A percentile compares a stretch with the other conserved stretches of the same genome.
These are phyloP conservation scores for Helichrysum umbraculigerum DNA, from an alignment of 129 eudicot species.

Conservation along the genomic window DNA sequence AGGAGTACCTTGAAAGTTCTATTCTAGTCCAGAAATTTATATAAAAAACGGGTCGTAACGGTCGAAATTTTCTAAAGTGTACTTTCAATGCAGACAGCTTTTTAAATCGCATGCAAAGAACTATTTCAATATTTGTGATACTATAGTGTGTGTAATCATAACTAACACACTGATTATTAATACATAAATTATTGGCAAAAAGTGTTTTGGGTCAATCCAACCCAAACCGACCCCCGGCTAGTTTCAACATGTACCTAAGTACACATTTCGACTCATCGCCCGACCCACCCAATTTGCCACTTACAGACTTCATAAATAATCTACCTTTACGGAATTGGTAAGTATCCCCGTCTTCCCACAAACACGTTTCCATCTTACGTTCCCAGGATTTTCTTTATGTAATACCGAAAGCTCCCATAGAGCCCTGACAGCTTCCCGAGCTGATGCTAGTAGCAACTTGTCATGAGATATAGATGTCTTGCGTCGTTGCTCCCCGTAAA, in stretches of 20 bases:
- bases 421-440: conserved; percentile 56
- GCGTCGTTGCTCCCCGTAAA: conserved; percentile 61
- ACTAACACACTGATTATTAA: background rate
- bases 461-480: conserved; percentile 83
- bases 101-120: no score
- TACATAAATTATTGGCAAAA: background rate
- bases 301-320: background rate
- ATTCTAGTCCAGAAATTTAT: background rate
- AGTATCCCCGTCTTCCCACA: conserved; percentile 72
- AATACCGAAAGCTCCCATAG: conserved; percentile 43
- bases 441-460: conserved; percentile 60
- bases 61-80: no score
- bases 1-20: background rate
- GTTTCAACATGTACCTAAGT: background rate
- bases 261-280: background rate
- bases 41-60: no score
- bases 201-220: conserved; percentile 2
- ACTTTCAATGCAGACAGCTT: no score
- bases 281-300: background rate
- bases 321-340: conserved; percentile 62
- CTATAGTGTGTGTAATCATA: background rate
- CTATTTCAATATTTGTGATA: background rate
- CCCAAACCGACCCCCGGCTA: background rate
- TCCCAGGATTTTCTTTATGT: conserved; percentile 35
- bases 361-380: conserved; percentile 54